Evolutionary conservation across 805 yeast species (phyloP), one percentile per base, ranked within the genome.

Genomic region (Saturnispora silvae): DNA sequence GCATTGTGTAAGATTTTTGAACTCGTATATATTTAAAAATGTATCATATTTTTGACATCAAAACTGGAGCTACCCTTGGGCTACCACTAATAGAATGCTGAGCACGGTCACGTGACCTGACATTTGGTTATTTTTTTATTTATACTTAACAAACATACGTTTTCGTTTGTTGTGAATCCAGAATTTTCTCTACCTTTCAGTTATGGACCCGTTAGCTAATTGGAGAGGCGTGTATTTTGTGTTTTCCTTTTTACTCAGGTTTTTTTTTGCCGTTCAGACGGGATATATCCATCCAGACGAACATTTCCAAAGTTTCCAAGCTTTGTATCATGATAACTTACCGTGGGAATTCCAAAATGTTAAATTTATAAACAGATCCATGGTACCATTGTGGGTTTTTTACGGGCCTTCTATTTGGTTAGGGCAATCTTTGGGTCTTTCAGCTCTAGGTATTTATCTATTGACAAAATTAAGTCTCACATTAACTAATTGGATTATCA

Each of bases 271-370:
- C 0, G 53, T 81, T 2, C 74, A 80, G 38, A 68, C 80, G 22
- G 83, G 96, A 0, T 92, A 94, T 53, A 77, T 92, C 33, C 99
- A 94, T 48, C 99, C 99, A 0, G 99, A 92, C 64, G 99, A 92
- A 60, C 96, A 87, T 55, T 83, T 84, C 54, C 99, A 94, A 55
- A 72, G 78, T n/a, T 70, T 94, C 33, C 94, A 86, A 54, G 79
- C 81, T 1, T 51, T 89, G 18, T 65, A 77, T 10, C 53, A 56
- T 64, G 58, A 53, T 59, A 61, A 65, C 11, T 49, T 68, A 1
- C 87, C 96, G 0, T 89, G 98, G 98, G 98, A 89, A 54, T 92
- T 83, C 57, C 48, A 59, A 4, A 63, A 56, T 2, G 48, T 44
- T 2, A 23, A 50, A 24, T 35, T 53, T 2, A 84, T 86, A 1